Percentiles rank a stretch among this genome's conserved stretches.
Evolutionary conservation across 2,329 filamentous ascomycete genomes (phyloP).

Genomic region (Fusarium devonianum): DNA sequence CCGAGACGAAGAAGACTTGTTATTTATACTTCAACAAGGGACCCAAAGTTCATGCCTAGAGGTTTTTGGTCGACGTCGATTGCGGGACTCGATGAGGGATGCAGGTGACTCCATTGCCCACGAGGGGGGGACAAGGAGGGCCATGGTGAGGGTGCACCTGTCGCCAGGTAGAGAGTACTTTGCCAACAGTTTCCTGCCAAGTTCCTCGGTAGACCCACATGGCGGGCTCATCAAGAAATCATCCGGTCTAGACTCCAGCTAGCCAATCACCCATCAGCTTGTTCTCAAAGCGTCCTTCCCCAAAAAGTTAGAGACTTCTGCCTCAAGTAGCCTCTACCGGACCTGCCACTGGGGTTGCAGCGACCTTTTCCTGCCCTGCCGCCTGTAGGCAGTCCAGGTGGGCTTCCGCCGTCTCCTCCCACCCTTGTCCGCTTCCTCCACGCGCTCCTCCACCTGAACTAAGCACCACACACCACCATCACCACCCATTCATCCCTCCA

Average conservation of each 20-base stretch:
- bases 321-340: constrained; percentile 11
- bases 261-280: constrained; percentile 6
- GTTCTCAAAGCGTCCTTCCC: constrained; percentile 13
- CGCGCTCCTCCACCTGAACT: constrained; percentile 23
- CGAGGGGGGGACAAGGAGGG: constrained; percentile 30
- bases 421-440: constrained; percentile 20
- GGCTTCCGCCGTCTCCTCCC: constrained; percentile 19
- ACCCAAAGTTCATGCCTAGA: constrained; percentile 18
- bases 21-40: not conserved
- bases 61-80: constrained; percentile 33
- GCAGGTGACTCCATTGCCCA: constrained; percentile 36
- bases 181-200: constrained; percentile 6
- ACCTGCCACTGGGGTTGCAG: constrained; percentile 17
- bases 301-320: constrained; percentile 21
- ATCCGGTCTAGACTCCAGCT: constrained; percentile 4
- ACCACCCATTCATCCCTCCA: constrained; percentile 22
- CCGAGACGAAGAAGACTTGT: too few relatives aligned
- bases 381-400: constrained; percentile 21
- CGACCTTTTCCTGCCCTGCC: too few relatives aligned
- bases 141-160: constrained; percentile 13
- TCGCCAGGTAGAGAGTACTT: constrained; percentile 20
- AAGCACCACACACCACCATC: constrained; percentile 26
- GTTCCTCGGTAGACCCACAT: constrained; percentile 34
- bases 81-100: constrained; percentile 22
- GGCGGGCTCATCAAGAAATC: constrained; percentile 6